Base-by-base conservation (phyloP, 305 asterid species). In the Solanum hybrid region DNA sequence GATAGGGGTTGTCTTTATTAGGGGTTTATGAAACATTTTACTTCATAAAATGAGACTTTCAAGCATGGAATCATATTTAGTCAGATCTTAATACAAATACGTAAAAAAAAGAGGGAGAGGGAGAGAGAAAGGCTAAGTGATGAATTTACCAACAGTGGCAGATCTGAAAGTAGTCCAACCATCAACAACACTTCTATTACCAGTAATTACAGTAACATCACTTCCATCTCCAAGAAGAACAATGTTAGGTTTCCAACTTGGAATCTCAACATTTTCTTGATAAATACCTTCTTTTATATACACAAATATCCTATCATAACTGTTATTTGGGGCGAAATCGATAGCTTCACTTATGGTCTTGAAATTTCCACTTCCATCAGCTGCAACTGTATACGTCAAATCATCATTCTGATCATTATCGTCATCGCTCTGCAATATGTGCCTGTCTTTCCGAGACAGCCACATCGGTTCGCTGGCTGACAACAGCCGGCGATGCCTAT, bases 81-180 rank as follows among this genome's bases (percentile, higher is more conserved):
- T 64, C 27, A 9, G 5, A 64, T 22, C 3, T n/a, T 8, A 9
- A 9, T 64, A 64, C 3, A 0, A 4, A 22, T 8, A 64, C 27
- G 24, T 0, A 56, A n/a, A 26, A 72, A 8, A 8, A 9, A 51
- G 31, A 17, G 66, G 6, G 35, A 11, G 32, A 27, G 5, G 22
- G 36, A 72, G 10, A 64, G 31, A 86, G 6, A 29, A 6, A 3
- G 29, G 6, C 11, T 13, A 60, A 64, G 32, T n/a, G 37, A 81
- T 26, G 72, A 87, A 29, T 46, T 92, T 94, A 97, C 99, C 99
- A 2, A 97, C 90, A 10, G 99, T 97, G 7, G 99, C 99, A 60
- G 98, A 94, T 95, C 99, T 93, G 94, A 93, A 97, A 66, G 99
- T 96, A 40, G 99, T 97, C 99, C 99, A 97, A 8, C 96, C 96